A percentile compares a stretch with the other conserved stretches of the same genome.
These are phyloP conservation scores for Colletotrichum salicis DNA, from an alignment of 2,329 filamentous ascomycete species.

Conservation along the genomic window DNA sequence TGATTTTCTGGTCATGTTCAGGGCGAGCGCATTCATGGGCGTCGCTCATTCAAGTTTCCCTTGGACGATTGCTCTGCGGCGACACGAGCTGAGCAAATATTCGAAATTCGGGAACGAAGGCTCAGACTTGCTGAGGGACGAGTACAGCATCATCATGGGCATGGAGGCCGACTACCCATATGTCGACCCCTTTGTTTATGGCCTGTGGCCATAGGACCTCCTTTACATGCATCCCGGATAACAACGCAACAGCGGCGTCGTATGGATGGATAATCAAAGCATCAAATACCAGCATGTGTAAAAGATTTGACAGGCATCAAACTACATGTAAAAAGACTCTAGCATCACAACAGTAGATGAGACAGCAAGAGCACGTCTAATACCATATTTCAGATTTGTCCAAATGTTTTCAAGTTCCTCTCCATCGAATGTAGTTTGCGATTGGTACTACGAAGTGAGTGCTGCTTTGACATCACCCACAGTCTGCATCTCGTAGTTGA, in stretches of 20 bases:
- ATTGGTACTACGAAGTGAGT: neutral
- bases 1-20: slow-evolving; percentile 47
- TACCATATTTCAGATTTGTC: neutral
- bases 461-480: slow-evolving; percentile 4
- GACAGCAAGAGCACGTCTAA: neutral
- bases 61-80: slow-evolving; percentile 46
- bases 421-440: neutral
- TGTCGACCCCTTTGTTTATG: slow-evolving; percentile 44
- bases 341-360: neutral
- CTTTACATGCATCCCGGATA: neutral
- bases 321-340: neutral
- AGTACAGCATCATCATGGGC: slow-evolving; percentile 47
- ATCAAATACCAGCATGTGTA: neutral
- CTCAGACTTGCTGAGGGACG: slow-evolving; percentile 44
- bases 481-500: neutral
- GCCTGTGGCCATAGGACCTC: slow-evolving; percentile 42
- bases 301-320: neutral
- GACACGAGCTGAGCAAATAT: slow-evolving; percentile 46
- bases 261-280: neutral
- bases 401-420: neutral
- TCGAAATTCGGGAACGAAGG: slow-evolving; percentile 41
- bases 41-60: slow-evolving; percentile 47
- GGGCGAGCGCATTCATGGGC: slow-evolving; percentile 46
- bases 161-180: slow-evolving; percentile 44
- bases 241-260: neutral